Percentiles rank a stretch among this genome's conserved stretches.
phyloP scores from a whole-genome alignment of 768 basidiomycete species.

The Suillus tomentosus region DNA sequence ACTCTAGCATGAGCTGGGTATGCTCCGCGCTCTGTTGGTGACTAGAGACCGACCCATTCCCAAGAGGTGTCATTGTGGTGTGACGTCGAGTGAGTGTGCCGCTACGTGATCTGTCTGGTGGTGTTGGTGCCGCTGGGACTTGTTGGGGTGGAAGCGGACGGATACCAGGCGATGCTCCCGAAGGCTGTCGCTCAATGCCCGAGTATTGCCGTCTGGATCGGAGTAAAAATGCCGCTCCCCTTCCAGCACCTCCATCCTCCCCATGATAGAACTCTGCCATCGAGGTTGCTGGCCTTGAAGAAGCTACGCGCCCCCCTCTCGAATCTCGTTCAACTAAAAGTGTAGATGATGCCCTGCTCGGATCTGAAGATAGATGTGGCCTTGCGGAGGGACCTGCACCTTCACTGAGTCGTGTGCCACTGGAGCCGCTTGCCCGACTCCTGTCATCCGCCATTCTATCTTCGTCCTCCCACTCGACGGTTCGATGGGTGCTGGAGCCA shows the following conservation, averaged over 20 bases:
- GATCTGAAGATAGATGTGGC: slow-evolving; percentile 29
- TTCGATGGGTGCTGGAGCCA: slow-evolving; percentile 14
- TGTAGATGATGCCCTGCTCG: slow-evolving; percentile 20
- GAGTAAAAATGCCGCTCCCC: slow-evolving; percentile 17
- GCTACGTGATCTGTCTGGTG: slow-evolving; percentile 17
- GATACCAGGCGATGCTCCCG: slow-evolving; percentile 20
- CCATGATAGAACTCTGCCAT: slow-evolving; percentile 51
- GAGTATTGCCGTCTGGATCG: slow-evolving; percentile 27
- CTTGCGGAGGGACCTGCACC: slow-evolving; percentile 22
- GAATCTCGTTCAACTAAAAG: slow-evolving; percentile 24
- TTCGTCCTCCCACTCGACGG: slow-evolving; percentile 29
- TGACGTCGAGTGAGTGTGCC: slow-evolving; percentile 17
- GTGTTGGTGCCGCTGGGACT: slow-evolving; percentile 19
- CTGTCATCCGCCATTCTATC: slow-evolving; percentile 24
- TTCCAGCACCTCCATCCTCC: slow-evolving; percentile 16
- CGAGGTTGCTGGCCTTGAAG: slow-evolving; percentile 51
- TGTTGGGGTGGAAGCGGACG: slow-evolving; percentile 19
- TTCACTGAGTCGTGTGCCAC: slow-evolving; percentile 24
- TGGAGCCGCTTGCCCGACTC: slow-evolving; percentile 27
- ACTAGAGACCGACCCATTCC: slow-evolving; percentile 17
- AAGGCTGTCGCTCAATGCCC: slow-evolving; percentile 15
- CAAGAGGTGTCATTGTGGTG: slow-evolving; percentile 21
- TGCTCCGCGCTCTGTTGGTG: slow-evolving; percentile 52
- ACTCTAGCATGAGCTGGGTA: slow-evolving; percentile 68
- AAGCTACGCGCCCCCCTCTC: slow-evolving; percentile 21